Conservation (phyloP, 2,329 filamentous ascomycete genomes). For the Talaromyces sp. region DNA sequence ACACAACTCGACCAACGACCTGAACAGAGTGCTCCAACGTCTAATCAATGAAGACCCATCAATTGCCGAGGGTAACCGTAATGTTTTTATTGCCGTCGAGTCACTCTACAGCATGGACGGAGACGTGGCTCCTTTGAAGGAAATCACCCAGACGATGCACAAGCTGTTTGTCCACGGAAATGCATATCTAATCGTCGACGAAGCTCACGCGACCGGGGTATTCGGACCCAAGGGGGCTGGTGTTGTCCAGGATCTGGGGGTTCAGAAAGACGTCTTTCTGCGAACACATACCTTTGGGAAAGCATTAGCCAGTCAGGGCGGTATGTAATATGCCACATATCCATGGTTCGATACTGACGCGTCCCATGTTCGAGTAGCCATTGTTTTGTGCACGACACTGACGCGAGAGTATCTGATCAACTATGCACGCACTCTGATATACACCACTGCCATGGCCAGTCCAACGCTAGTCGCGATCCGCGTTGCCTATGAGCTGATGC, state of each 20-base stretch:
- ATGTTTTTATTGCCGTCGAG: slow-evolving; percentile 66
- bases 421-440: slow-evolving; percentile 70
- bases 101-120: slow-evolving; percentile 81
- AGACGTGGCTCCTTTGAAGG: slow-evolving; percentile 60
- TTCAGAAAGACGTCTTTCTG: slow-evolving; percentile 49
- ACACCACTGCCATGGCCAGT: slow-evolving; percentile 65
- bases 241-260: slow-evolving; percentile 45
- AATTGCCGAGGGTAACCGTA: slow-evolving; percentile 29
- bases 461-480: slow-evolving; percentile 57
- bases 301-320: slow-evolving; percentile 59
- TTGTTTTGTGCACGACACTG: slow-evolving; percentile 58
- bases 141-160: slow-evolving; percentile 58
- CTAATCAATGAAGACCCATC: slow-evolving; percentile 26
- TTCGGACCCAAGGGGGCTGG: slow-evolving; percentile 48
- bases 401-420: slow-evolving; percentile 66
- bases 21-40: slow-evolving; percentile 33
- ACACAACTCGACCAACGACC: slow-evolving; percentile 42
- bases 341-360: slow-evolving; percentile 11
- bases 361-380: slow-evolving; percentile 35
- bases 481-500: slow-evolving; percentile 55
- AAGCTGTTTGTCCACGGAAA: slow-evolving; percentile 54
- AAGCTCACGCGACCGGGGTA: slow-evolving; percentile 52
- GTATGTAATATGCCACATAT: slow-evolving; percentile 40
- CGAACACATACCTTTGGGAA: slow-evolving; percentile 53
- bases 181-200: slow-evolving; percentile 52